Percentiles rank a stretch among this genome's conserved stretches.
Evolutionary conservation across 2,329 filamentous ascomycete species (phyloP).

Genomic region (Paecilomyces formosus): DNA sequence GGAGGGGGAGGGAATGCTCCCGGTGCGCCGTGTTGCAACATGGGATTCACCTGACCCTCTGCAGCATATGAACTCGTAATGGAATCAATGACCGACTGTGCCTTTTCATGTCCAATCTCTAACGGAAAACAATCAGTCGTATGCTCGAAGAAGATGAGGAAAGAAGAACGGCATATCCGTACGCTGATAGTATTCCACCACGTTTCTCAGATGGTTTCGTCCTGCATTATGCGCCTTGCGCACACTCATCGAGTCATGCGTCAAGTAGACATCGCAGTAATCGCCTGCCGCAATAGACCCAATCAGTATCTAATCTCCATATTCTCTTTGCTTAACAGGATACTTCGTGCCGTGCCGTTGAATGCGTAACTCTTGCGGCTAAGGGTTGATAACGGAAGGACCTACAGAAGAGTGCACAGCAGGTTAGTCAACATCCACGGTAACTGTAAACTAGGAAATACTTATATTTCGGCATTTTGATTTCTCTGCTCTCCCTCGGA

Average conservation of each 20-base stretch:
- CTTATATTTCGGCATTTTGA: slow-evolving; percentile 84
- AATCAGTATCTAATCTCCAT: slow-evolving; percentile 10
- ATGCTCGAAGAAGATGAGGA: not conserved
- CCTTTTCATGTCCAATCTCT: slow-evolving; percentile 98
- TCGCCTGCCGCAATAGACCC: slow-evolving; percentile 52
- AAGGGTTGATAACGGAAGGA: slow-evolving; percentile 10
- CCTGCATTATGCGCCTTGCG: slow-evolving; percentile 97
- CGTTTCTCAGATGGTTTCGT: slow-evolving; percentile 93
- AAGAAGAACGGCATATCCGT: slow-evolving; percentile 20
- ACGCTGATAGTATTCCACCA: slow-evolving; percentile 98
- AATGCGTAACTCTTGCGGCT: not conserved
- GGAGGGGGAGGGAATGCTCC: slow-evolving; percentile 44
- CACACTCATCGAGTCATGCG: slow-evolving; percentile 99
- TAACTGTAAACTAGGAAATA: slow-evolving; percentile 15
- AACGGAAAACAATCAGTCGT: slow-evolving; percentile 4
- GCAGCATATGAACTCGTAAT: slow-evolving; percentile 94
- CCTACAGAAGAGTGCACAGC: slow-evolving; percentile 62
- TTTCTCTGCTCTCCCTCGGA: not conserved
- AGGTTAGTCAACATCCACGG: slow-evolving; percentile 26
- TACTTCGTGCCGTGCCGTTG: slow-evolving; percentile 8
- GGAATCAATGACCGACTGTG: slow-evolving; percentile 95
- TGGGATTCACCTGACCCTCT: slow-evolving; percentile 86
- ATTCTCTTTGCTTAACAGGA: slow-evolving; percentile 2
- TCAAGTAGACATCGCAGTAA: slow-evolving; percentile 99
- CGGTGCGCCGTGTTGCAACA: slow-evolving; percentile 59